These are phyloP conservation scores for Echria macrotheca DNA, from an alignment of 495 filamentous ascomycete species.

Conservation along the genomic window DNA sequence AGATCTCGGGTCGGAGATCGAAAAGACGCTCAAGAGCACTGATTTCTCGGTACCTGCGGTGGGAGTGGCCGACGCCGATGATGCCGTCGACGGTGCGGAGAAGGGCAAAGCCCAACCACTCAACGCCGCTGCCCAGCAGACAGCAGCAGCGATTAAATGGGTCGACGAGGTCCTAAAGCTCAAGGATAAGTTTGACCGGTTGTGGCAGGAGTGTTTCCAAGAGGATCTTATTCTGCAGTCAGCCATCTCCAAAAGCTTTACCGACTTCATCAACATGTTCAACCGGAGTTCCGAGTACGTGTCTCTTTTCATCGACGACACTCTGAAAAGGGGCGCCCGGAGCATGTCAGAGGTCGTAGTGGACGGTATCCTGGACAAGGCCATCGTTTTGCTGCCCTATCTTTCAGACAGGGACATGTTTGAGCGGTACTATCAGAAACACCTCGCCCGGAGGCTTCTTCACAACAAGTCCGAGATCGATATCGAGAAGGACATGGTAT, in stretches of 20 bases:
- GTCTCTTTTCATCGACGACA: conserved; percentile 95
- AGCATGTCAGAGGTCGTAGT: conserved; percentile 87
- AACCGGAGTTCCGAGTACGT: conserved; percentile 79
- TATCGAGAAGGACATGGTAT: conserved; percentile 91
- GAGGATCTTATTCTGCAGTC: conserved; percentile 74
- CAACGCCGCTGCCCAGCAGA: conserved; percentile 50
- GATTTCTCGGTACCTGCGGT: conserved; percentile 38
- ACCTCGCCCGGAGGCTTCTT: conserved; percentile 78
- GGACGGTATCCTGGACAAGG: conserved; percentile 83
- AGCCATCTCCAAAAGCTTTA: conserved; percentile 75
- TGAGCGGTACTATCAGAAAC: conserved; percentile 97
- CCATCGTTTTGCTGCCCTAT: conserved; percentile 79
- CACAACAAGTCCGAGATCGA: conserved; percentile 82
- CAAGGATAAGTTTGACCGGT: conserved; percentile 82
- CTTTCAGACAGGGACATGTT: conserved; percentile 92
- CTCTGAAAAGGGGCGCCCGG: conserved; percentile 88
- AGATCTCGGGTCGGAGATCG: conserved; percentile 76
- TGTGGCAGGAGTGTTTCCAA: conserved; percentile 65
- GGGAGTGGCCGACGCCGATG: conserved; percentile 45
- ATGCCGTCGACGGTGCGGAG: conserved; percentile 42
- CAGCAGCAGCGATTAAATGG: conserved; percentile 85
- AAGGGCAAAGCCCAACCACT: conserved; percentile 38
- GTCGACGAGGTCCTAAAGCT: conserved; percentile 82
- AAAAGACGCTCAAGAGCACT: conserved; percentile 54
- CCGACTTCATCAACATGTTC: conserved; percentile 87